Conservation (phyloP, 2,329 filamentous ascomycete species). For the Coleophoma cylindrospora region DNA sequence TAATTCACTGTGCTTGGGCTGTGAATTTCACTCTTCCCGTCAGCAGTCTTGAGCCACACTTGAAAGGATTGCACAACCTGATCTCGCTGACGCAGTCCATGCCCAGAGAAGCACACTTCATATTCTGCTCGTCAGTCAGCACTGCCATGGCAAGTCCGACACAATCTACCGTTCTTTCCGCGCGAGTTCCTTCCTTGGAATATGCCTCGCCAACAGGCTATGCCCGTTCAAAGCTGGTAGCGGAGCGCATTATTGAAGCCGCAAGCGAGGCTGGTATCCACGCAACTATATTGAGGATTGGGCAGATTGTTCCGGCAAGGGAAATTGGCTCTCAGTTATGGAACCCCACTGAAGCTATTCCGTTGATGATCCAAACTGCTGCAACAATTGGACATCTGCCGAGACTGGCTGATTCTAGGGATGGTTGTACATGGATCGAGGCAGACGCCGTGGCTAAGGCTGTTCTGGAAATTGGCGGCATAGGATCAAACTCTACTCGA, state of each 20-base stretch:
- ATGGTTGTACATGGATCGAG: slow-evolving; percentile 33
- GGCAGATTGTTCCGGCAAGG: slow-evolving; percentile 41
- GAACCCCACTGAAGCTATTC: slow-evolving; percentile 46
- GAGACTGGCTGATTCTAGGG: slow-evolving; percentile 33
- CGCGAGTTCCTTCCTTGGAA: slow-evolving; percentile 12
- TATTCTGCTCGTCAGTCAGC: slow-evolving; percentile 33
- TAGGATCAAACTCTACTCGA: slow-evolving; percentile 6
- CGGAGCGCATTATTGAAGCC: slow-evolving; percentile 37
- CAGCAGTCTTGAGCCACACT: slow-evolving; percentile 37
- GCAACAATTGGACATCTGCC: slow-evolving; percentile 38
- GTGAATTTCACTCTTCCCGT: slow-evolving; percentile 52
- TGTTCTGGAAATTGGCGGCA: slow-evolving; percentile 32
- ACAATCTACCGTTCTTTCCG: slow-evolving; percentile 28
- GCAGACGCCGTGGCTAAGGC: slow-evolving; percentile 38
- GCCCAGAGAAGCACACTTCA: slow-evolving; percentile 24
- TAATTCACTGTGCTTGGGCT: slow-evolving; percentile 49
- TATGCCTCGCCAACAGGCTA: slow-evolving; percentile 44
- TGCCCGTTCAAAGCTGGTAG: slow-evolving; percentile 41
- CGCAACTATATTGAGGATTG: slow-evolving; percentile 37
- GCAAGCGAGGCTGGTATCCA: slow-evolving; percentile 28
- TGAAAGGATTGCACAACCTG: slow-evolving; percentile 37
- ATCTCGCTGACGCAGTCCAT: slow-evolving; percentile 27
- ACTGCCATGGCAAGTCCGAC: slow-evolving; percentile 25
- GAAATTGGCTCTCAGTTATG: slow-evolving; percentile 27
- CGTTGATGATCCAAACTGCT: slow-evolving; percentile 43